These are phyloP conservation scores for Candida germanica DNA, from an alignment of 805 yeast genomes.

Conservation along the genomic window DNA sequence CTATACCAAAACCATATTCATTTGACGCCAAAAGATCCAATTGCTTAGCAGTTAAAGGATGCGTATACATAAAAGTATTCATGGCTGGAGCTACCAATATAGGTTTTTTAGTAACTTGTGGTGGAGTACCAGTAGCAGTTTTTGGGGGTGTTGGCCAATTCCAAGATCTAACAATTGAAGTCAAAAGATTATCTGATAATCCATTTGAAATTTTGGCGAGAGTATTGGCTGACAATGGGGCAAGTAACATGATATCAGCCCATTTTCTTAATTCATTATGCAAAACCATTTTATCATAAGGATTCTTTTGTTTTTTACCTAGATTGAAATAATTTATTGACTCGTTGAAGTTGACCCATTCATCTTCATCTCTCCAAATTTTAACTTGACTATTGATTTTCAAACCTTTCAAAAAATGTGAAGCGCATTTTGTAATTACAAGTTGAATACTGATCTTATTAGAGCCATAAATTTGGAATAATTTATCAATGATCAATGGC, in stretches of 20 bases:
- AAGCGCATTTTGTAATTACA: slow-evolving; percentile 82
- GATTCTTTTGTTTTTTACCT: slow-evolving; percentile 26
- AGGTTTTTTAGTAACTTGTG: slow-evolving; percentile 30
- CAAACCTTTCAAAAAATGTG: slow-evolving; percentile 60
- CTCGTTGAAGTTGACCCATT: slow-evolving; percentile 60
- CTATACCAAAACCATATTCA: slow-evolving; percentile 43
- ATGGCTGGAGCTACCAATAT: slow-evolving; percentile 47
- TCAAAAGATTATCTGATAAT: slow-evolving; percentile 41
- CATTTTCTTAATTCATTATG: slow-evolving; percentile 45
- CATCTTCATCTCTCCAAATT: slow-evolving; percentile 92
- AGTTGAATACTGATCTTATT: slow-evolving; percentile 74
- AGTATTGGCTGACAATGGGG: slow-evolving; percentile 46
- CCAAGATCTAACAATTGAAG: slow-evolving; percentile 43
- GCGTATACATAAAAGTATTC: slow-evolving; percentile 48
- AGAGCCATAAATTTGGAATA: slow-evolving; percentile 74
- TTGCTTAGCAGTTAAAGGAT: slow-evolving; percentile 44
- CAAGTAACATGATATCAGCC: slow-evolving; percentile 47
- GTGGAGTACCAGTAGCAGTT: slow-evolving; percentile 3
- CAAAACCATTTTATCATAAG: slow-evolving; percentile 35
- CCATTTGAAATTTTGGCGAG: slow-evolving; percentile 45
- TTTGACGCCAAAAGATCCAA: slow-evolving; percentile 26
- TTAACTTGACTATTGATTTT: slow-evolving; percentile 64
- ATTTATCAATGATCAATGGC: slow-evolving; percentile 82
- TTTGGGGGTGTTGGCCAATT: slow-evolving; percentile 17
- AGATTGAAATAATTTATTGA: slow-evolving; percentile 13